phyloP scores from a whole-genome alignment of 1,284 basidiomycete species.

The Ganoderma lucidum region DNA sequence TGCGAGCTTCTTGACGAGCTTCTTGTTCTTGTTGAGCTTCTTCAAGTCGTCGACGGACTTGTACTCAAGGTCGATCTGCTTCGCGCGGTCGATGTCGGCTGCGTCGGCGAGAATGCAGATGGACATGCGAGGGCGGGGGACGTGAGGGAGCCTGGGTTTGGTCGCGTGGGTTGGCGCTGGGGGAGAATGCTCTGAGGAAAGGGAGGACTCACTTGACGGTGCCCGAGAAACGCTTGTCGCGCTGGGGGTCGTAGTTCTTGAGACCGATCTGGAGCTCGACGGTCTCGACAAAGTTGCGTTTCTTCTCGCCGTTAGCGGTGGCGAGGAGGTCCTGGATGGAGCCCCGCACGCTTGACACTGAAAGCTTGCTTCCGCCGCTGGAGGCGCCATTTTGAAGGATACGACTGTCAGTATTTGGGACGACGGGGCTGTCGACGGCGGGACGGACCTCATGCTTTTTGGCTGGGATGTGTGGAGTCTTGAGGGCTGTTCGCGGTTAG shows the following conservation, averaged over 20 bases:
- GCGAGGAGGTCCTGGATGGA: slow-evolving; percentile 88
- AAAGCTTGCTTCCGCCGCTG: slow-evolving; percentile 71
- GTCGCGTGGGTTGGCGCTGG: slow-evolving; percentile 16
- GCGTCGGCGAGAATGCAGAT: slow-evolving; percentile 99
- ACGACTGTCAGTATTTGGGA: neutral
- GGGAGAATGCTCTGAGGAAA: neutral
- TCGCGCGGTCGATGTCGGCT: slow-evolving; percentile 98
- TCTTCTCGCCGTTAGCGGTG: slow-evolving; percentile 83
- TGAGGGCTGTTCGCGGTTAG: slow-evolving; percentile 29
- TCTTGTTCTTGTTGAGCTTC: slow-evolving; percentile 99
- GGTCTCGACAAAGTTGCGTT: slow-evolving; percentile 91
- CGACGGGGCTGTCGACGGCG: neutral
- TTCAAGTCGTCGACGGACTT: slow-evolving; percentile 99
- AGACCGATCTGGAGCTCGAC: slow-evolving; percentile 97
- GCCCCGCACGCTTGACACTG: slow-evolving; percentile 99
- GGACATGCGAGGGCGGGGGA: slow-evolving; percentile 98
- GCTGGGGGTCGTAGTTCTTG: slow-evolving; percentile 98
- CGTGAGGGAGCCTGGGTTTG: slow-evolving; percentile 84
- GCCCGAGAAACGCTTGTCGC: slow-evolving; percentile 97
- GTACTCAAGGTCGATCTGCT: slow-evolving; percentile 97
- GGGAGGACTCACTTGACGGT: slow-evolving; percentile 81
- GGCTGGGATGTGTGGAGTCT: slow-evolving; percentile 22
- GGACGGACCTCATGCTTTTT: slow-evolving; percentile 42
- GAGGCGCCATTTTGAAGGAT: neutral
- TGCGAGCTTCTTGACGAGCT: slow-evolving; percentile 99